Base-by-base conservation (phyloP, 768 basidiomycete species). In the Tulasnella sp. region DNA sequence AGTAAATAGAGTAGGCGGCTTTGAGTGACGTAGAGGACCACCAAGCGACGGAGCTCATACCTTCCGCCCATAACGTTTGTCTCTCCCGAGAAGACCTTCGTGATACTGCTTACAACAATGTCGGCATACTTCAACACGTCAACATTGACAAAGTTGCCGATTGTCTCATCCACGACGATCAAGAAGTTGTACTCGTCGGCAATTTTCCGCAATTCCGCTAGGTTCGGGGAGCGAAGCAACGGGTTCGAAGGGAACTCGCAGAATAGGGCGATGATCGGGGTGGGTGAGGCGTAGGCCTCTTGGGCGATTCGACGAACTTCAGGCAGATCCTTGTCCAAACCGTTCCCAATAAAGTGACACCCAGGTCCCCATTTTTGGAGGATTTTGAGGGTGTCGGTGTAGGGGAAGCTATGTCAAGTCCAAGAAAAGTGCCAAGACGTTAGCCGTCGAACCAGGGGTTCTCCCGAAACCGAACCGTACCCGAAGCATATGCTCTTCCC, bases 21-120 rank as follows among this genome's bases (percentile, higher is more conserved):
- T 2, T 37, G 37, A 37, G 37, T 6, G 6, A 37, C 37, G 37
- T 37, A 37, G 6, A 37, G 37, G 37, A 37, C 37, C 37, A 37
- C 37, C 37, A 37, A 2, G 37, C 37, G 37, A 37, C 2, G 6
- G 37, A 37, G 74, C 76, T 87, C 90, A 77, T 83, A 97, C 97
- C 94, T 95, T 84, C 97, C 97, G 72, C 97, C 97, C 97, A 99
- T 98, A 76, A 97, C 96, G 84, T 99, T 98, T 54, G 92, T 90
- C 78, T 94, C 93, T 1, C 97, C 97, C 82, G 95, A 96, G 87
- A 99, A 99, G 41, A 99, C 89, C 88, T 99, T 99, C 31, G 94
- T 93, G 84, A 98, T 86, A 87, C 96, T 97, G 83, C 95, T 96
- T 60, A 93, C 96, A 11, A 97, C 92, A 40, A 99, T 90, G 85